phyloP scores from a whole-genome alignment of 192 early-diverging fungal genomes.

The Rhizoclosmatium globosum region DNA sequence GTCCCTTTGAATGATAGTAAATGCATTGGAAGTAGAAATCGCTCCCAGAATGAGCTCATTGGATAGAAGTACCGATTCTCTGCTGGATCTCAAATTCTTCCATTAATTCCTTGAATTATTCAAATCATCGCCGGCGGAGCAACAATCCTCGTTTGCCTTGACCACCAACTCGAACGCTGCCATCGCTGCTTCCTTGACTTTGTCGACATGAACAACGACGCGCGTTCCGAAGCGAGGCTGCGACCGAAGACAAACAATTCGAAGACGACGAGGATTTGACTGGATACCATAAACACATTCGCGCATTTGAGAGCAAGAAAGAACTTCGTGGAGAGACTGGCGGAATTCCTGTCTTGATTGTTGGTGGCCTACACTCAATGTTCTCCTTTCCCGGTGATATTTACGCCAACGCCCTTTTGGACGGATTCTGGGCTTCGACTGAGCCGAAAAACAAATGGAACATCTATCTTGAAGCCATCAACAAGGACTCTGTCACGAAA shows the following conservation, averaged over 20 bases:
- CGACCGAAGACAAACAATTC: neutral
- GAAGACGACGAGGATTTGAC: neutral
- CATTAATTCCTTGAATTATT: neutral
- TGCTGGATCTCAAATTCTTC: neutral
- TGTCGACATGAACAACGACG: conserved; percentile 1
- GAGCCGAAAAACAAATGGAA: neutral
- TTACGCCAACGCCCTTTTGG: neutral
- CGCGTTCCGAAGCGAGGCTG: neutral
- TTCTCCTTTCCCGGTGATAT: neutral
- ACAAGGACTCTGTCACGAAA: neutral
- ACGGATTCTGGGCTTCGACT: neutral
- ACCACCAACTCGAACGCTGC: neutral
- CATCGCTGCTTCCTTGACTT: neutral
- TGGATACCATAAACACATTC: neutral
- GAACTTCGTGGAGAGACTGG: neutral
- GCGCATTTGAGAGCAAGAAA: neutral
- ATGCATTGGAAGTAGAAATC: no score
- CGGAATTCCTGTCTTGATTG: neutral
- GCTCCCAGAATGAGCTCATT: no score
- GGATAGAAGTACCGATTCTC: no score
- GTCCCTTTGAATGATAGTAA: no score
- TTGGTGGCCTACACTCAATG: neutral
- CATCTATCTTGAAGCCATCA: neutral
- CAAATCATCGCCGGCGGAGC: neutral
- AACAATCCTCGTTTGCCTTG: neutral